Conservation (phyloP, 2,329 filamentous ascomycete genomes). For the Calycina herbarum region DNA sequence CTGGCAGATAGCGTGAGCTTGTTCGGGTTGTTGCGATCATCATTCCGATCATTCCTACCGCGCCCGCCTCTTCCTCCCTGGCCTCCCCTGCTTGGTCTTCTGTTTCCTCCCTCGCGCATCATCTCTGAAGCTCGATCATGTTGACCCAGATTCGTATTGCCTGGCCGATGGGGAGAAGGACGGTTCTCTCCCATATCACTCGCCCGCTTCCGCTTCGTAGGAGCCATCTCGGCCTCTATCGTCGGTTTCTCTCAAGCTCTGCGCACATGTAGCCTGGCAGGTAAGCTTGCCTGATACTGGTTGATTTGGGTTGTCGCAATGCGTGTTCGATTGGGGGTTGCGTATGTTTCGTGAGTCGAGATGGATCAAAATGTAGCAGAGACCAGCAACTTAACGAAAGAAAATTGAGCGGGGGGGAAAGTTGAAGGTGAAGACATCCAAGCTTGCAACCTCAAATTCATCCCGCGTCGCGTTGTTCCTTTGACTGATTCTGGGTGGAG, state of each 20-base stretch:
- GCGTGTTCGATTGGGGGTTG: slow-evolving; percentile 10
- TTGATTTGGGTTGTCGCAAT: slow-evolving; percentile 12
- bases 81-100: slow-evolving; percentile 49
- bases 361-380: slow-evolving; percentile 8
- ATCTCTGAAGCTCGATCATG: slow-evolving; percentile 56
- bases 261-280: slow-evolving; percentile 27
- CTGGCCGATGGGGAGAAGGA: slow-evolving; percentile 63
- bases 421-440: neutral
- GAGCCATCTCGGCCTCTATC: slow-evolving; percentile 35
- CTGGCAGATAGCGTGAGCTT: slow-evolving; percentile 31
- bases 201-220: slow-evolving; percentile 39
- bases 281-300: slow-evolving; percentile 10
- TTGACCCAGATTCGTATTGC: slow-evolving; percentile 54
- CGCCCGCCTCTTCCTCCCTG: slow-evolving; percentile 34
- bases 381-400: neutral
- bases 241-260: slow-evolving; percentile 25
- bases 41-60: slow-evolving; percentile 32
- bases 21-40: slow-evolving; percentile 31
- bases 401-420: neutral
- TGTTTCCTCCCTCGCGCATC: slow-evolving; percentile 46
- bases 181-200: slow-evolving; percentile 48
- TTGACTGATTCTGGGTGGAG: neutral
- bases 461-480: neutral
- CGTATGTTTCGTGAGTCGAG: slow-evolving; percentile 8
- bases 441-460: no score